phyloP scores from a whole-genome alignment of 306 rosid genomes.

The Fragaria nilgerrensis region DNA sequence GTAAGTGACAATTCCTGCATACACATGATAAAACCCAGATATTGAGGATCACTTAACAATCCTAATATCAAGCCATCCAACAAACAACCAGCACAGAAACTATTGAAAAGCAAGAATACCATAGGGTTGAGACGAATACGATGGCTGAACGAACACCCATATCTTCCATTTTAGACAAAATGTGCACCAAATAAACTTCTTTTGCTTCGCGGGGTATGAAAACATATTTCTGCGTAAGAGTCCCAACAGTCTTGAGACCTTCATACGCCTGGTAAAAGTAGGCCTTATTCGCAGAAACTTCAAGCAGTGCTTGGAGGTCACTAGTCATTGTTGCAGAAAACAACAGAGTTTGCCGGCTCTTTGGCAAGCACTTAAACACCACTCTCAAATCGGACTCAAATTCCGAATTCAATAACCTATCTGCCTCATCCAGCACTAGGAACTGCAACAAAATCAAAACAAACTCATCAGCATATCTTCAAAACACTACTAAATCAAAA shows the following conservation, averaged over 20 bases:
- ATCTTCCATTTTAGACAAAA: constrained; percentile 71
- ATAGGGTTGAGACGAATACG: constrained; percentile 70
- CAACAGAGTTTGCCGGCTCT: constrained; percentile 69
- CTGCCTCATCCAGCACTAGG: constrained; percentile 95
- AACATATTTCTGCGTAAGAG: constrained; percentile 65
- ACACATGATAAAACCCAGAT: not conserved
- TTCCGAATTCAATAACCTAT: constrained; percentile 74
- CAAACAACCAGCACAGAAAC: not conserved
- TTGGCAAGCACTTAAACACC: constrained; percentile 76
- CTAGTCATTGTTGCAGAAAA: constrained; percentile 83
- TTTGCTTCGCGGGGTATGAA: constrained; percentile 64
- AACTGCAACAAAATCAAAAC: constrained; percentile 43
- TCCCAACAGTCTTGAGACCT: constrained; percentile 78
- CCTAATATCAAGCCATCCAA: not conserved
- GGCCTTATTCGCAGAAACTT: constrained; percentile 67
- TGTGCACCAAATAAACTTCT: constrained; percentile 73
- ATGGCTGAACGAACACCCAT: constrained; percentile 77
- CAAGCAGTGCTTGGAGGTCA: constrained; percentile 57
- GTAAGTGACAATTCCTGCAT: constrained; percentile 74
- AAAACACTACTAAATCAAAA: not conserved
- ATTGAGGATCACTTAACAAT: not conserved
- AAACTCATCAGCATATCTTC: not conserved
- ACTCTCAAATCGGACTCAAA: constrained; percentile 80
- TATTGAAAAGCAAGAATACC: constrained; percentile 41
- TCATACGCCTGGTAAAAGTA: constrained; percentile 77